Evolutionary conservation across 495 filamentous ascomycete species (phyloP), one percentile per base, ranked within the genome.

Genomic region (Glonium stellatum): DNA sequence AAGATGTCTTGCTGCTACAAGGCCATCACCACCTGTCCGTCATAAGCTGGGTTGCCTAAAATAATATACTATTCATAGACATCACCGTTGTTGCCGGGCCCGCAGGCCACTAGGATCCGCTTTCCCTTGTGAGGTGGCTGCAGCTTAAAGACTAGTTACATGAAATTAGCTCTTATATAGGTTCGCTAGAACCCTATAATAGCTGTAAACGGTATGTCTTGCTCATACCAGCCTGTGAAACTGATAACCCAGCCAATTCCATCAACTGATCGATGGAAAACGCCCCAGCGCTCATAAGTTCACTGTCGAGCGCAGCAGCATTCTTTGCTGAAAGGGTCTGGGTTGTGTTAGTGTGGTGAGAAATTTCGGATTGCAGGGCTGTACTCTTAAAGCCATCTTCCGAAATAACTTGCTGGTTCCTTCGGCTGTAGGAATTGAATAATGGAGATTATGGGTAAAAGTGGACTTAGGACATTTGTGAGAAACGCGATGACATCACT

Each of bases 201-300:
- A 47, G 37, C 22, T 23, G 21, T 19, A 55, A 6, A 31, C 6
- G 27, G n/a, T n/a, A 31, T 31, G 21, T 34, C 21, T 23, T 18
- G 31, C 8, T 52, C 76, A 47, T 66, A 92, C 92, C 86, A 49
- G 87, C 92, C 80, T 98, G 91, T 5, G 92, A 90, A 2, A 98
- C 93, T 1, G 92, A 90, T 0, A 97, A 78, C 0, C 93, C 93
- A 34, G 93, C 93, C 1, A 98, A 77, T 70, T 98, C 93, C 93
- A 98, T 98, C 54, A 98, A 77, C 71, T 98, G 93, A 72, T 97
- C 93, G 42, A 98, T 79, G 2, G 90, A 95, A 77, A 92, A 98
- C 21, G 87, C 93, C 3, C 95, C 92, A 19, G 83, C 78, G 71
- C 84, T 87, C 93, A 97, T 97, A 44, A 98, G 84, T 66, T 98